These are phyloP conservation scores for Stellera chamaejasme DNA, from an alignment of 345 rosid species.

Conservation along the genomic window DNA sequence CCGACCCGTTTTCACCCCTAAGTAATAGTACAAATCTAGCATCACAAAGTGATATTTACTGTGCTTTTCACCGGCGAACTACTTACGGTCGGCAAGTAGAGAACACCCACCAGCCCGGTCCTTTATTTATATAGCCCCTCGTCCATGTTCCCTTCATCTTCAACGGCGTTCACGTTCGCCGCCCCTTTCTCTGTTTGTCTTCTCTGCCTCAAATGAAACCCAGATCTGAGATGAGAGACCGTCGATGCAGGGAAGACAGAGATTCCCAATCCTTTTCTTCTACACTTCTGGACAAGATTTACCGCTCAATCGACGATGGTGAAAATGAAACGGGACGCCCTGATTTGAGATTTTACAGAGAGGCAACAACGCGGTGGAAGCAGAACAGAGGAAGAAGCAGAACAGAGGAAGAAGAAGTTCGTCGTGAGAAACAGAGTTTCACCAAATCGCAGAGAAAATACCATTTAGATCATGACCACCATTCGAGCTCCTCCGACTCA, in stretches of 20 bases:
- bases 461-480: conserved; percentile 24
- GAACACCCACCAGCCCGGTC: no score
- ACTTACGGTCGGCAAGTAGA: no score
- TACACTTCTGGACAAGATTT: conserved; percentile 81
- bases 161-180: no score
- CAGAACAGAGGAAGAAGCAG: conserved; percentile 9
- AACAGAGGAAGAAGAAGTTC: conserved; percentile 26
- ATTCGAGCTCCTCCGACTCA: conserved; percentile 68
- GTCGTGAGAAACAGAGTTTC: conserved; percentile 14
- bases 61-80: no score
- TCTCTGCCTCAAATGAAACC: conserved; percentile 16
- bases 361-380: conserved; percentile 18
- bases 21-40: no score
- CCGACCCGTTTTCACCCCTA: no score
- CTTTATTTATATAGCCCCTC: no score
- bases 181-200: no score
- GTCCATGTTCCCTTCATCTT: no score
- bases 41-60: no score
- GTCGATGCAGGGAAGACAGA: conserved; percentile 14
- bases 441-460: conserved; percentile 20
- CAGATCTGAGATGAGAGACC: conserved; percentile 31
- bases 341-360: conserved; percentile 33
- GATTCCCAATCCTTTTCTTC: conserved; percentile 85
- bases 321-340: conserved; percentile 22
- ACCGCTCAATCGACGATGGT: conserved; percentile 64